phyloP scores from a whole-genome alignment of 257 asterid genomes.

The Agastache rugosa region DNA sequence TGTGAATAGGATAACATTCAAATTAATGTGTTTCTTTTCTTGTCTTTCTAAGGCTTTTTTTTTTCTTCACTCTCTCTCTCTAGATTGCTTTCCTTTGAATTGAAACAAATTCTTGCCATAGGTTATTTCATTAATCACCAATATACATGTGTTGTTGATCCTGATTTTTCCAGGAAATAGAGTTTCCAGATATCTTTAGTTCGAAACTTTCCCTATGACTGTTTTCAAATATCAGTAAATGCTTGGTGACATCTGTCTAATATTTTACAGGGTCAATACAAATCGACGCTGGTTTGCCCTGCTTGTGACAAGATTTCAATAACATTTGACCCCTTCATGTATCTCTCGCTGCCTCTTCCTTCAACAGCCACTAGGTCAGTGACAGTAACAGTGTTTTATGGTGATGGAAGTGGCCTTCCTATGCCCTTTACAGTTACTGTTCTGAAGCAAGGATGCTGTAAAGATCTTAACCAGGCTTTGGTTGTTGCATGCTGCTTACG shows the following conservation, averaged over 20 bases:
- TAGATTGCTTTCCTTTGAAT: background rate
- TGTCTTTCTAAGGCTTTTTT: background rate
- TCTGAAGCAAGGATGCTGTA: constrained; percentile 77
- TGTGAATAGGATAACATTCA: background rate
- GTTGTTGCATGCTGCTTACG: constrained; percentile 70
- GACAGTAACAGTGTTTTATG: constrained; percentile 83
- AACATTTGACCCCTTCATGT: constrained; percentile 98
- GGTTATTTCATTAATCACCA: background rate
- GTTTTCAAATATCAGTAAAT: constrained; percentile 13
- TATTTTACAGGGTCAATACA: constrained; percentile 88
- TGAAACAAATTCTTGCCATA: constrained; percentile 10
- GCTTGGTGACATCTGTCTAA: constrained; percentile 30
- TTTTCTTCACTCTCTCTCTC: no score
- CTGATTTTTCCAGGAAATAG: constrained; percentile 10
- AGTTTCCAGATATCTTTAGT: constrained; percentile 3
- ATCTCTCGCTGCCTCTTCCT: constrained; percentile 93
- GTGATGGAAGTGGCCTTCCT: constrained; percentile 93
- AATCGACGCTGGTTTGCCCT: constrained; percentile 95
- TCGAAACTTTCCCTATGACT: background rate
- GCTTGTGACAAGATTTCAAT: constrained; percentile 83
- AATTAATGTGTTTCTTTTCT: background rate
- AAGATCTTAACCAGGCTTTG: constrained; percentile 82
- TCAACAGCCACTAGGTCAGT: constrained; percentile 82
- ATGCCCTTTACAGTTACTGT: constrained; percentile 88
- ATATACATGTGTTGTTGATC: constrained; percentile 16